Percentiles rank a stretch among this genome's conserved stretches.
Conservation (phyloP, 352 stramenopile genomes). For the Phytophthora agathidicida region DNA sequence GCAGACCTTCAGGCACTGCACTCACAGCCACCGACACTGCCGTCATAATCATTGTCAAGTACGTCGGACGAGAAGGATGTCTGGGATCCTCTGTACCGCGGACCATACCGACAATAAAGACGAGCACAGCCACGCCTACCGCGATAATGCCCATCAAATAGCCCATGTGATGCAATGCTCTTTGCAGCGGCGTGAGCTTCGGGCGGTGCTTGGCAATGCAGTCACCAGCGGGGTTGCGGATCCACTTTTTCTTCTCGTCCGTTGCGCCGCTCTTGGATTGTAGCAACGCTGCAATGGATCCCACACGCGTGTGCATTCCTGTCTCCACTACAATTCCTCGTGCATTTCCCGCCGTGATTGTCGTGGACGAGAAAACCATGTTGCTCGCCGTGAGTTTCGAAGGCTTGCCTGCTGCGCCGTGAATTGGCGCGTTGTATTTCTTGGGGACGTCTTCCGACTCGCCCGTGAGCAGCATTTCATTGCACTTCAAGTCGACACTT, state of each 20-base stretch:
- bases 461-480: constrained; percentile 95
- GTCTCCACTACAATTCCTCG: constrained; percentile 76
- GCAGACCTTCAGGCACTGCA: constrained; percentile 78
- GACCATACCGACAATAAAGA: constrained; percentile 88
- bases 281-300: constrained; percentile 69
- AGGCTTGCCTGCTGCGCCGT: constrained; percentile 20
- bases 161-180: constrained; percentile 94
- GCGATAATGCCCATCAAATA: constrained; percentile 90
- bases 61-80: constrained; percentile 80
- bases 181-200: constrained; percentile 91
- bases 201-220: constrained; percentile 70
- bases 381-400: constrained; percentile 77
- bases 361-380: constrained; percentile 95
- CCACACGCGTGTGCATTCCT: constrained; percentile 73
- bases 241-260: constrained; percentile 38
- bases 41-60: constrained; percentile 95
- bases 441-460: constrained; percentile 89
- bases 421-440: constrained; percentile 53
- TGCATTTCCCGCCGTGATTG: constrained; percentile 78
- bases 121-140: constrained; percentile 86
- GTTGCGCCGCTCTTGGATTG: constrained; percentile 42
- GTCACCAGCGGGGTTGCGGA: constrained; percentile 53
- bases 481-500: constrained; percentile 87
- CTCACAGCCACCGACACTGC: constrained; percentile 89
- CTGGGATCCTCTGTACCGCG: constrained; percentile 59